Evolutionary conservation across 257 asterid species (phyloP).

Genomic region (Solanum virginianum): DNA sequence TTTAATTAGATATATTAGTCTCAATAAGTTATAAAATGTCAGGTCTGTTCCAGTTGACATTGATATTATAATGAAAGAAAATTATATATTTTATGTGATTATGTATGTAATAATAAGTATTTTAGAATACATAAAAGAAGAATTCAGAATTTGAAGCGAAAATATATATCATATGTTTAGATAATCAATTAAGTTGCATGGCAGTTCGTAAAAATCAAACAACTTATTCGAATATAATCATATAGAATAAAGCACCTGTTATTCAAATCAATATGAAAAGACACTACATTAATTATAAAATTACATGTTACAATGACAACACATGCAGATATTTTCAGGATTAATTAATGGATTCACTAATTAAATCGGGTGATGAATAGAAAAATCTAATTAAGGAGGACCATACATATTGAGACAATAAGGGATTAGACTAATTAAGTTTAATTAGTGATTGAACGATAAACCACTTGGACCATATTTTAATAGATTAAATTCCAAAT

Average conservation of each 20-base stretch:
- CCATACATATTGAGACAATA: background rate
- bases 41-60: background rate
- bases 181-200: background rate
- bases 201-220: background rate
- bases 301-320: background rate
- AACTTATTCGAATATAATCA: background rate
- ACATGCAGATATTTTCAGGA: background rate
- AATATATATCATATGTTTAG: background rate
- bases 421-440: background rate
- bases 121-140: too few relatives aligned
- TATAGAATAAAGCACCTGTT: background rate
- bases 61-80: background rate
- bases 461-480: background rate
- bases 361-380: background rate
- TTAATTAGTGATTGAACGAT: background rate
- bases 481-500: background rate
- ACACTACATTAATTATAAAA: background rate
- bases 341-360: background rate
- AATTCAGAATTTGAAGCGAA: background rate
- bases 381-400: background rate
- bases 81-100: background rate
- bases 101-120: too few relatives aligned
- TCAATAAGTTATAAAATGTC: background rate
- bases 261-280: background rate
- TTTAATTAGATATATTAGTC: background rate